These are phyloP conservation scores for Candida railenensis DNA, from an alignment of 805 yeast genomes.

Conservation along the genomic window DNA sequence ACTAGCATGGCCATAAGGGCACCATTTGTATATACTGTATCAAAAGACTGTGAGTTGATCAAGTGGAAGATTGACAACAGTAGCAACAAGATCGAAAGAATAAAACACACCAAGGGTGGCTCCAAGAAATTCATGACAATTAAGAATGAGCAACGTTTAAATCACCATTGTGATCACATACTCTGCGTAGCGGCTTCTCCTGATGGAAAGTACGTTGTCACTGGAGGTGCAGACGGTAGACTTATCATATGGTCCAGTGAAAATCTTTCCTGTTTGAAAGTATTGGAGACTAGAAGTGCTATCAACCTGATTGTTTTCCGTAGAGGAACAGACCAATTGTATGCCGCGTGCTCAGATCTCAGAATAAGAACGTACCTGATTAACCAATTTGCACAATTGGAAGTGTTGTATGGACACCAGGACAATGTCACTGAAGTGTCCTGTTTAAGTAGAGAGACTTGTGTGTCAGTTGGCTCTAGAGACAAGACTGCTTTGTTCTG, in stretches of 20 bases:
- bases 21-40: constrained; percentile 71
- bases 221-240: constrained; percentile 85
- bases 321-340: constrained; percentile 77
- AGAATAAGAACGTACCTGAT: constrained; percentile 85
- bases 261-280: constrained; percentile 70
- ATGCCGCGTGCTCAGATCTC: constrained; percentile 90
- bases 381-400: constrained; percentile 84
- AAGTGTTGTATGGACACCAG: constrained; percentile 93
- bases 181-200: constrained; percentile 79
- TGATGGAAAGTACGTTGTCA: constrained; percentile 84
- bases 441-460: constrained; percentile 81
- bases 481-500: constrained; percentile 95
- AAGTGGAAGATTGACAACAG: constrained; percentile 67
- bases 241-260: constrained; percentile 86
- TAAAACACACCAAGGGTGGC: constrained; percentile 69
- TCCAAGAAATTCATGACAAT: constrained; percentile 17
- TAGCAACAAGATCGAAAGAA: constrained; percentile 58
- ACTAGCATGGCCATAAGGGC: constrained; percentile 55
- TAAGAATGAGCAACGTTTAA: constrained; percentile 2
- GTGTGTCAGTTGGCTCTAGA: constrained; percentile 93
- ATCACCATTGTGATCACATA: constrained; percentile 66
- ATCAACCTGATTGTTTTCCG: constrained; percentile 77
- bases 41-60: constrained; percentile 76
- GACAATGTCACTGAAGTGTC: constrained; percentile 81
- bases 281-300: constrained; percentile 73